Percentiles rank a stretch among this genome's conserved stretches.
phyloP scores from a whole-genome alignment of 805 yeast species.

The Torulaspora quercuum region DNA sequence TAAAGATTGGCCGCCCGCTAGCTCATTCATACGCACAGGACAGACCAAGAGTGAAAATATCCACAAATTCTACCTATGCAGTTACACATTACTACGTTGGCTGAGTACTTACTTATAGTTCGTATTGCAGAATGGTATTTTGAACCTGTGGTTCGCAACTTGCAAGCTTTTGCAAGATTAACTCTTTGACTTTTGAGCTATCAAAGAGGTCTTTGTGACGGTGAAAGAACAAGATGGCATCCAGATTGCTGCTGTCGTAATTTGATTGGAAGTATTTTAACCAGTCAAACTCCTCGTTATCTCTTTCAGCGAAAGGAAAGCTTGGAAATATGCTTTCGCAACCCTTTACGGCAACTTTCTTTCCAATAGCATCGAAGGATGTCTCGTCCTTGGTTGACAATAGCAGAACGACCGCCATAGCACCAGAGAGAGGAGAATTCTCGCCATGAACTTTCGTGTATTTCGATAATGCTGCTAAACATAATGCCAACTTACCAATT shows the following conservation, averaged over 20 bases:
- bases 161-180: slow-evolving; percentile 22
- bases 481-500: slow-evolving; percentile 32
- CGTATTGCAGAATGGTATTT: slow-evolving; percentile 28
- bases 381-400: slow-evolving; percentile 24
- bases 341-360: slow-evolving; percentile 33
- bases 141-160: slow-evolving; percentile 29
- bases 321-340: slow-evolving; percentile 24
- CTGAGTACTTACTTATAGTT: slow-evolving; percentile 20
- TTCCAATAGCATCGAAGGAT: slow-evolving; percentile 30
- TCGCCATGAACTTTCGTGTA: slow-evolving; percentile 20
- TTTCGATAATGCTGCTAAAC: slow-evolving; percentile 31
- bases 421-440: slow-evolving; percentile 26
- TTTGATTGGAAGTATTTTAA: slow-evolving; percentile 19
- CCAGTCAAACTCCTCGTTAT: slow-evolving; percentile 27
- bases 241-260: slow-evolving; percentile 16
- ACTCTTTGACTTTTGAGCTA: slow-evolving; percentile 16
- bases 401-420: slow-evolving; percentile 28
- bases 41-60: no score
- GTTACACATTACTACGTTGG: no score
- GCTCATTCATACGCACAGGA: no score
- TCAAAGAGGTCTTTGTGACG: slow-evolving; percentile 9
- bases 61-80: no score
- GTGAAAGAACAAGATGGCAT: slow-evolving; percentile 24
- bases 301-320: slow-evolving; percentile 23
- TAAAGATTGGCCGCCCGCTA: no score